A percentile compares a stretch with the other conserved stretches of the same genome.
phyloP scores from a whole-genome alignment of 495 filamentous ascomycete species.

The Penicillium goetzii region DNA sequence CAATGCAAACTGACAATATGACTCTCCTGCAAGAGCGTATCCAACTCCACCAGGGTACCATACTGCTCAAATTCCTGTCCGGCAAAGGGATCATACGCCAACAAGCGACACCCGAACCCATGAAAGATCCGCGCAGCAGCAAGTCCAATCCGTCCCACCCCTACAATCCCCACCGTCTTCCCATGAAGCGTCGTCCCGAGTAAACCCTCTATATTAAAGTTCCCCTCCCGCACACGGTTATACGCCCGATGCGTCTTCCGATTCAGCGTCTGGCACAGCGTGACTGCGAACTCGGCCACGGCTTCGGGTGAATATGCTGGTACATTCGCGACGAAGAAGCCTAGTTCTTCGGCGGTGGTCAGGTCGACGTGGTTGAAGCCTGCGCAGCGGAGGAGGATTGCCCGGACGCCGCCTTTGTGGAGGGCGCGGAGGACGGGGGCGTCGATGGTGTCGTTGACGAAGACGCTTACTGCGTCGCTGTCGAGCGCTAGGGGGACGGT shows the following conservation, averaged over 20 bases:
- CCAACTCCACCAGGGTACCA: constrained; percentile 58
- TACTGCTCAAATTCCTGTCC: constrained; percentile 50
- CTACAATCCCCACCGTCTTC: constrained; percentile 55
- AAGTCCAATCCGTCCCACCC: constrained; percentile 42
- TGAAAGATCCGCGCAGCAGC: constrained; percentile 49
- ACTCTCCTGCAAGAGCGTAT: constrained; percentile 54
- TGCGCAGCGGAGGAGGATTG: constrained; percentile 68
- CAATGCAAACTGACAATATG: constrained; percentile 70
- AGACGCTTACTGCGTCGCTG: constrained; percentile 66
- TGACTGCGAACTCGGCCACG: constrained; percentile 72
- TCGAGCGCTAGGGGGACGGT: constrained; percentile 59
- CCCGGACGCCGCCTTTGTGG: constrained; percentile 51
- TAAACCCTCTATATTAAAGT: constrained; percentile 68
- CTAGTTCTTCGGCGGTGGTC: constrained; percentile 53
- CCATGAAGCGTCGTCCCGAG: constrained; percentile 63
- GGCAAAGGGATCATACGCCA: constrained; percentile 62
- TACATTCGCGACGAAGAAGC: constrained; percentile 68
- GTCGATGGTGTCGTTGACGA: constrained; percentile 68
- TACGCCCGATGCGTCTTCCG: constrained; percentile 73
- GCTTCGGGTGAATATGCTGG: constrained; percentile 72
- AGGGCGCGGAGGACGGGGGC: constrained; percentile 55
- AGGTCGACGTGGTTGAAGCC: constrained; percentile 74
- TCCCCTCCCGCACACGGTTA: constrained; percentile 72
- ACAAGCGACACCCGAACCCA: constrained; percentile 64
- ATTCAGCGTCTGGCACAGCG: constrained; percentile 69